Evolutionary conservation across 2,329 filamentous ascomycete species (phyloP).

Genomic region (Trichocomaceae sp.): DNA sequence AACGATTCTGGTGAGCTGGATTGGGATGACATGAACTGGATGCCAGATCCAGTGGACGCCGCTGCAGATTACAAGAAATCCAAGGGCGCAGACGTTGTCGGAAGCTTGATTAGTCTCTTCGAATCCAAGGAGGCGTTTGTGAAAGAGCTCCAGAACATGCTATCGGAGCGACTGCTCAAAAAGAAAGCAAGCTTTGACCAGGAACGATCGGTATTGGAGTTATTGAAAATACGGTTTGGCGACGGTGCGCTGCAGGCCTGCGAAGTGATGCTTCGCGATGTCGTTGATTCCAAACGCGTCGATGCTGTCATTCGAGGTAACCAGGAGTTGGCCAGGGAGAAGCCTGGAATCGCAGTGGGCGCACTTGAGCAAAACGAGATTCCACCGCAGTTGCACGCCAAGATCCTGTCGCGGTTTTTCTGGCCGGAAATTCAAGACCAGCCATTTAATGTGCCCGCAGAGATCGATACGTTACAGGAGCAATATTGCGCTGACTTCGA

Average conservation of each 20-base stretch:
- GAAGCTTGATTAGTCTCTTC: constrained; percentile 79
- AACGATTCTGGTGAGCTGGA: constrained; percentile 63
- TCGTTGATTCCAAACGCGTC: constrained; percentile 71
- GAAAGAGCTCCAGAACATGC: constrained; percentile 81
- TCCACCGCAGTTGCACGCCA: constrained; percentile 58
- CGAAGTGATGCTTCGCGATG: constrained; percentile 95
- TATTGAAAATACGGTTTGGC: constrained; percentile 83
- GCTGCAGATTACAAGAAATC: constrained; percentile 86
- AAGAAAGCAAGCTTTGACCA: constrained; percentile 66
- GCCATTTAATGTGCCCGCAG: constrained; percentile 40
- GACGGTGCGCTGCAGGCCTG: constrained; percentile 81
- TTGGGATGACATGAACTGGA: constrained; percentile 90
- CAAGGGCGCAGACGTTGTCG: constrained; percentile 84
- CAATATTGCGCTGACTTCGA: constrained; percentile 72
- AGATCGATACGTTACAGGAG: constrained; percentile 53
- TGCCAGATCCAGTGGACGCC: constrained; percentile 87
- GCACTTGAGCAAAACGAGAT: neutral
- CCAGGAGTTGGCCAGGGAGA: constrained; percentile 30
- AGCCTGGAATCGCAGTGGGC: constrained; percentile 14
- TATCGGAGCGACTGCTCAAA: constrained; percentile 70
- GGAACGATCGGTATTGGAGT: constrained; percentile 73
- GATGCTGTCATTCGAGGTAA: constrained; percentile 60
- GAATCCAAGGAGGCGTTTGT: constrained; percentile 89
- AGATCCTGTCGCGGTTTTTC: constrained; percentile 85
- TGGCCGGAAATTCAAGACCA: constrained; percentile 73